These are phyloP conservation scores for Bremia lactucae DNA, from an alignment of 352 stramenopile genomes.

Conservation along the genomic window DNA sequence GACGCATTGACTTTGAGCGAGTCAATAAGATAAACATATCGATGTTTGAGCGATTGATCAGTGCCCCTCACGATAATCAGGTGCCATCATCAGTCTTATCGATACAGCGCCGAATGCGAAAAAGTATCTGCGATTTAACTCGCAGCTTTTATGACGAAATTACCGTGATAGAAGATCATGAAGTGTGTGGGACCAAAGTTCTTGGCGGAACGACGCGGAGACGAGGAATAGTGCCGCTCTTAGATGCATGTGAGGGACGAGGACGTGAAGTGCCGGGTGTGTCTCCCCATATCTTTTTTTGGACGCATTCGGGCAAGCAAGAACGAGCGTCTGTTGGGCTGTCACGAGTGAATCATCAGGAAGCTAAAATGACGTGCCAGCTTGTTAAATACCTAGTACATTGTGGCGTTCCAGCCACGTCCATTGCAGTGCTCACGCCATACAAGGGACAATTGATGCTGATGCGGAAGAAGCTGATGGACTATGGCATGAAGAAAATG, in stretches of 20 bases:
- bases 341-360: constrained; percentile 57
- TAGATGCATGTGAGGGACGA: constrained; percentile 22
- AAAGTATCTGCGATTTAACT: constrained; percentile 80
- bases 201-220: constrained; percentile 17
- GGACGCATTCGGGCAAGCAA: constrained; percentile 60
- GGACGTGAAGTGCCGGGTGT: constrained; percentile 77
- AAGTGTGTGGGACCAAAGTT: constrained; percentile 41
- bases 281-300: constrained; percentile 74
- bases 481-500: constrained; percentile 21
- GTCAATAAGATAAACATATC: constrained; percentile 85
- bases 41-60: constrained; percentile 85
- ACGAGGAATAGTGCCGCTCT: constrained; percentile 3
- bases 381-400: constrained; percentile 67
- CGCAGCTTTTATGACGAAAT: constrained; percentile 75
- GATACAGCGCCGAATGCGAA: constrained; percentile 83
- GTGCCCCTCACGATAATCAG: constrained; percentile 39
- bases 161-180: constrained; percentile 73
- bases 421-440: constrained; percentile 80
- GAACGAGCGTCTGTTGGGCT: constrained; percentile 56
- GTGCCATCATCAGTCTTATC: constrained; percentile 75
- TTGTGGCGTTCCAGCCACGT: constrained; percentile 57
- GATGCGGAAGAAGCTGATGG: constrained; percentile 65
- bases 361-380: constrained; percentile 72
- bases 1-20: constrained; percentile 72
- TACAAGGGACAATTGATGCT: constrained; percentile 86